Base-by-base conservation (phyloP, 2,329 filamentous ascomycete genomes). In the Gremmenia infestans region DNA sequence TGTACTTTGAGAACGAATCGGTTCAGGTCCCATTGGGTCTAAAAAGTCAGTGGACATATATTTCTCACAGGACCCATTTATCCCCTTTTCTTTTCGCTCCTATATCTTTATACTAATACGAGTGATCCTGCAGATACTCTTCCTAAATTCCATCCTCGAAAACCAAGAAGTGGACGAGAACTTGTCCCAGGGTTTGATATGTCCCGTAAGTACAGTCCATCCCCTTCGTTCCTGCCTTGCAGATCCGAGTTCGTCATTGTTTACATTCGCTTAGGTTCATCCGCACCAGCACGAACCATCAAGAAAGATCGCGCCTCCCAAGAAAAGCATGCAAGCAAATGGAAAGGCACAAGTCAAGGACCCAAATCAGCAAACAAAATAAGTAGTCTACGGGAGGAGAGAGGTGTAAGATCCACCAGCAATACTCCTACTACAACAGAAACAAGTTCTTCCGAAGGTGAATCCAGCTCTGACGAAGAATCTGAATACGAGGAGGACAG, bases 401-500 rank as follows among this genome's bases (percentile, higher is more conserved):
- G 53, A 28, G 55, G 39, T 19, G 17, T 51, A 49, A 54, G 45
- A 19, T 46, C 59, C 15, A 6, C 23, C 12, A 57, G 49, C 23
- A 65, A 65, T 2, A 58, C 64, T n/a, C 61, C 65, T 3, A 65
- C 63, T 4, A 55, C 61, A 15, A 64, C 55, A 7, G 68, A 69
- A 42, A 61, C 66, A 53, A 68, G 67, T 45, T 69, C 68, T 36
- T 66, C 65, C 2, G 67, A 67, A 28, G 63, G 67, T 15, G 67
- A 70, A 42, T 63, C 58, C 36, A 67, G 62, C 49, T 70, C 66
- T 4, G 68, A 69, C 52, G 68, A 68, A 52, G 66, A 69, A 40
- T 69, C 66, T 14, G 67, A 69, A 32, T 67, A 69, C 46, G 68
- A 68, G 46, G 68, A 71, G 42, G 65, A 67, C 3, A 64, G 67